Conservation (phyloP, 2,329 filamentous ascomycete genomes). For the Immersiporthe knoxdaviesiana region DNA sequence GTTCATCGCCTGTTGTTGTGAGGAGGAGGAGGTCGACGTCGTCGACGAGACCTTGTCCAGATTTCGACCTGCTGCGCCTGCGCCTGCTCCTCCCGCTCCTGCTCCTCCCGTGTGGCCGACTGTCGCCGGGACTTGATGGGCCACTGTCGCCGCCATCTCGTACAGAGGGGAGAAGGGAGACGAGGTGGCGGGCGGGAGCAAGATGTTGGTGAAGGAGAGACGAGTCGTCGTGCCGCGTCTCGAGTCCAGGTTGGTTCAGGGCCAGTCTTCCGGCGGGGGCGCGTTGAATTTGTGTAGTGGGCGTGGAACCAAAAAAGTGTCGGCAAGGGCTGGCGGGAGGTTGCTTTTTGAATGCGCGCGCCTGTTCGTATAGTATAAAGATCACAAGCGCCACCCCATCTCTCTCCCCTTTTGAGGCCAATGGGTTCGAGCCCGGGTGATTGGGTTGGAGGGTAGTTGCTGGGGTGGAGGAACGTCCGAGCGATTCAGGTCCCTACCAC, state of each 20-base stretch:
- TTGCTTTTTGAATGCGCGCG: not conserved
- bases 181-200: not conserved
- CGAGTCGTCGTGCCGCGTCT: not conserved
- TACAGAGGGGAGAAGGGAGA: not conserved
- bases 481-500: not conserved
- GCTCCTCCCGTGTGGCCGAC: constrained; percentile 30
- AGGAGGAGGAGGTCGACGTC: too few species aligned
- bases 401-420: not conserved
- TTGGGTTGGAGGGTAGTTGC: constrained; percentile 5
- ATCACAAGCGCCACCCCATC: constrained; percentile 12
- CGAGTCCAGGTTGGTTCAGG: not conserved
- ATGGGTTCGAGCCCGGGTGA: not conserved
- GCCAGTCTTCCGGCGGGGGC: not conserved
- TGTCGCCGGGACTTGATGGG: constrained; percentile 34
- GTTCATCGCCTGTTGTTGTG: too few species aligned
- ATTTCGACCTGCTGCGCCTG: constrained; percentile 13
- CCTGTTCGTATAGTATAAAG: not conserved
- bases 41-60: constrained; percentile 26
- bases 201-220: not conserved
- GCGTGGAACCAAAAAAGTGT: not conserved
- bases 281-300: too few species aligned
- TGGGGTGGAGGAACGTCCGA: not conserved
- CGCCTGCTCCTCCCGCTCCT: not conserved
- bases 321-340: not conserved
- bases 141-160: constrained; percentile 41